These are phyloP conservation scores for Aspergillus leporis DNA, from an alignment of 495 filamentous ascomycete genomes.

Conservation along the genomic window DNA sequence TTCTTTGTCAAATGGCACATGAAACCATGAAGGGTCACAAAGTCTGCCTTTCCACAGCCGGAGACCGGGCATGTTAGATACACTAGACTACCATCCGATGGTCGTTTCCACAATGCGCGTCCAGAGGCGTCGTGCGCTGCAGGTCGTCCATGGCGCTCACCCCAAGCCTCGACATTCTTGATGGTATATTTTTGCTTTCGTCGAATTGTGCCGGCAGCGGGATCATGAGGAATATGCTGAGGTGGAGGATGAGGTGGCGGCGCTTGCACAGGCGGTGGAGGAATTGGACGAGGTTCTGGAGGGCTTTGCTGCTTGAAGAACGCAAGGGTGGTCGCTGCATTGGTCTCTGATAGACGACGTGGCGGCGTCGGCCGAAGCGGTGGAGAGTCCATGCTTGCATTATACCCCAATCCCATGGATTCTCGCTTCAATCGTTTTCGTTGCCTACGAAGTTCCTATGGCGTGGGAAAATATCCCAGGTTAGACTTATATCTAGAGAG, in stretches of 20 bases:
- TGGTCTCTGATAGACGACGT: constrained; percentile 49
- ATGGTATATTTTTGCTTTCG: constrained; percentile 54
- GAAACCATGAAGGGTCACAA: constrained; percentile 49
- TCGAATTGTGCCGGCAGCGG: constrained; percentile 33
- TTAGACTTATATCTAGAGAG: constrained; percentile 11
- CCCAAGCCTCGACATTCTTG: constrained; percentile 53
- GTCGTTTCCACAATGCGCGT: constrained; percentile 47
- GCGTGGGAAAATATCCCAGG: constrained; percentile 6
- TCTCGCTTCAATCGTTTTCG: constrained; percentile 49
- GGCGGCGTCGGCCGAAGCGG: constrained; percentile 45
- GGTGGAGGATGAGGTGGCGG: constrained; percentile 25
- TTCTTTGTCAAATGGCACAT: constrained; percentile 55
- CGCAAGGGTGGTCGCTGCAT: constrained; percentile 51
- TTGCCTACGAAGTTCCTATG: constrained; percentile 48
- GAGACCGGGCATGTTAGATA: constrained; percentile 48
- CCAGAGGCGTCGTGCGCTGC: constrained; percentile 48
- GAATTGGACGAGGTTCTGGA: constrained; percentile 44
- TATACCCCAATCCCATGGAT: constrained; percentile 45
- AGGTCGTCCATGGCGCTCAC: constrained; percentile 48
- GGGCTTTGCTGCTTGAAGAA: constrained; percentile 53
- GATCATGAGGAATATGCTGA: constrained; percentile 35
- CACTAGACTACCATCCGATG: constrained; percentile 47
- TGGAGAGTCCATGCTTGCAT: constrained; percentile 41
- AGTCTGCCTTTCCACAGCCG: constrained; percentile 48
- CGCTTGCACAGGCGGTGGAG: constrained; percentile 34